Evolutionary conservation across 2,329 filamentous ascomycete genomes (phyloP).

Genomic region (Lachnellula cervina): DNA sequence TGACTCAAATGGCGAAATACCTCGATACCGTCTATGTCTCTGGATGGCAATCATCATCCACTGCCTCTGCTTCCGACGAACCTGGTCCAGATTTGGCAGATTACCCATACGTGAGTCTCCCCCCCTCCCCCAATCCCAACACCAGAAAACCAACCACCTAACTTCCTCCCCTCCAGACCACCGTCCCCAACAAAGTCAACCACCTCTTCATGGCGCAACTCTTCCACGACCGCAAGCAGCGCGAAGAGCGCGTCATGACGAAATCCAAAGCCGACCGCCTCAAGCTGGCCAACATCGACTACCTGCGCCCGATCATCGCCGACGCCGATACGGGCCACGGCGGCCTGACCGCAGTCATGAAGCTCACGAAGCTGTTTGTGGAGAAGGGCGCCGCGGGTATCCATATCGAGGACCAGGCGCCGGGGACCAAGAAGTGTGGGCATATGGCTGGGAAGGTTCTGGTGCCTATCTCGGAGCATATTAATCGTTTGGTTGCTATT

Average conservation of each 20-base stretch:
- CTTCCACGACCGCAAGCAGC: constrained; percentile 99
- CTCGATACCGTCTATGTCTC: constrained; percentile 98
- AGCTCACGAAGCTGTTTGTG: constrained; percentile 95
- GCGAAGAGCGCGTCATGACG: constrained; percentile 81
- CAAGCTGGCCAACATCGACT: constrained; percentile 78
- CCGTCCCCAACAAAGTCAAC: constrained; percentile 95
- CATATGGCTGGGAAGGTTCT: constrained; percentile 99
- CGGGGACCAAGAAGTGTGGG: constrained; percentile 98
- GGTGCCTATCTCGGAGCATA: constrained; percentile 95
- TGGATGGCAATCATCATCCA: constrained; percentile 97
- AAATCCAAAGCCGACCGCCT: constrained; percentile 63
- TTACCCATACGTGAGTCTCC: constrained; percentile 75
- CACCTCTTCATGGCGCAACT: constrained; percentile 98
- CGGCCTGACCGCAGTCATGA: constrained; percentile 98
- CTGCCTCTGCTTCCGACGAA: constrained; percentile 90
- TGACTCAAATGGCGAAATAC: constrained; percentile 99
- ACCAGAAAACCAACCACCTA: background rate
- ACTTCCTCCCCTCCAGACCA: constrained; percentile 56
- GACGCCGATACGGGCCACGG: constrained; percentile 97
- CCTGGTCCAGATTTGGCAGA: constrained; percentile 96
- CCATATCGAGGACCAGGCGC: constrained; percentile 97
- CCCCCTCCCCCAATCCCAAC: background rate
- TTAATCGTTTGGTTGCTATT: constrained; percentile 94
- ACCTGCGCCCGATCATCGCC: constrained; percentile 90
- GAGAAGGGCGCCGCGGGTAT: constrained; percentile 97